These are phyloP conservation scores for Suillus ampliporus DNA, from an alignment of 768 basidiomycete species.

Conservation along the genomic window DNA sequence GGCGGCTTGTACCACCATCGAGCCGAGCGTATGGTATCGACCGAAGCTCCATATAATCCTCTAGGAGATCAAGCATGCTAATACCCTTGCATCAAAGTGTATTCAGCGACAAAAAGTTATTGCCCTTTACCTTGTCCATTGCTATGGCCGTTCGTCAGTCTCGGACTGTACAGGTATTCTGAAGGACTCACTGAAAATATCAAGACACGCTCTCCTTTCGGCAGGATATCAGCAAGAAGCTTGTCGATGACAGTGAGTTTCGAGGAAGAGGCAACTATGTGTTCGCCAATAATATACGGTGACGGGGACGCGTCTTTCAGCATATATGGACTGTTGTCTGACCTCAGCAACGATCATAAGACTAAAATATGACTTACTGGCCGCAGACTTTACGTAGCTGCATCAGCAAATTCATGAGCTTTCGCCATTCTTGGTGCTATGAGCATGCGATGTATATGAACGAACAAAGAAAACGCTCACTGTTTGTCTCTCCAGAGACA, in stretches of 20 bases:
- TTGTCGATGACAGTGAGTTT: constrained; percentile 66
- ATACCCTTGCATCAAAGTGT: not conserved
- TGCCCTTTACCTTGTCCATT: constrained; percentile 57
- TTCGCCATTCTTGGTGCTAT: constrained; percentile 49
- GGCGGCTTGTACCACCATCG: constrained; percentile 58
- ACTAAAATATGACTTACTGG: constrained; percentile 48
- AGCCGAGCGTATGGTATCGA: constrained; percentile 63
- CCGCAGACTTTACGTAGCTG: constrained; percentile 75
- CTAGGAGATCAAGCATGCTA: constrained; percentile 72
- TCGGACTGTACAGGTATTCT: not conserved
- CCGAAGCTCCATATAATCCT: constrained; percentile 70
- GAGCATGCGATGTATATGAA: constrained; percentile 1
- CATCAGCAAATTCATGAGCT: constrained; percentile 71
- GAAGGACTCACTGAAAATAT: constrained; percentile 63
- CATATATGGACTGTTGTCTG: constrained; percentile 53
- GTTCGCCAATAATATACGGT: constrained; percentile 58
- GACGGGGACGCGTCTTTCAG: constrained; percentile 54
- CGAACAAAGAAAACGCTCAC: constrained; percentile 23
- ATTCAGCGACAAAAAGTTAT: not conserved
- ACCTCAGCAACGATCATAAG: constrained; percentile 12
- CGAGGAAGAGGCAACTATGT: constrained; percentile 59
- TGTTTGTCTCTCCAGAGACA: constrained; percentile 35
- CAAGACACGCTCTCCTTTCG: constrained; percentile 65
- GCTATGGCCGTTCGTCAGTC: constrained; percentile 41
- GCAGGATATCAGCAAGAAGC: constrained; percentile 57